phyloP scores from a whole-genome alignment of 2,329 filamentous ascomycete species.

The Pseudopithomyces chartarum region DNA sequence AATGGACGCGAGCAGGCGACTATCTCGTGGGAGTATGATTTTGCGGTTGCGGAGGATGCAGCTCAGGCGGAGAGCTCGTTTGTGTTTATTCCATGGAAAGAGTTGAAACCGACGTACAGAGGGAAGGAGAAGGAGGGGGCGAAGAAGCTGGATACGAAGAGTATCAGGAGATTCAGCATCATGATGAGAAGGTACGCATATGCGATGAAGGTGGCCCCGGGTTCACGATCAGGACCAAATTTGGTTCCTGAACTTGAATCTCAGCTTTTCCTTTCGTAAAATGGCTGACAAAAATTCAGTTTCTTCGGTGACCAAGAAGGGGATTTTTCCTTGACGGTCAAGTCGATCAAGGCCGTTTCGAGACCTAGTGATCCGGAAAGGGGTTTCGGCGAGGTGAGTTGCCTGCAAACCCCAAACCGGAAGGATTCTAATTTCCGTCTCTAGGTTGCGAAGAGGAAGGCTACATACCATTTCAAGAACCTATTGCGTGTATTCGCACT shows the following conservation, averaged over 20 bases:
- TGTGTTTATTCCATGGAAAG: constrained; percentile 66
- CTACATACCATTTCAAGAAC: not conserved
- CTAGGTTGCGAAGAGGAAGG: not conserved
- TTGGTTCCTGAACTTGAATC: not conserved
- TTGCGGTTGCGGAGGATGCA: constrained; percentile 45
- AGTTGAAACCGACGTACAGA: constrained; percentile 74
- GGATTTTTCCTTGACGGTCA: constrained; percentile 64
- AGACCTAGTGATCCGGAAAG: constrained; percentile 32
- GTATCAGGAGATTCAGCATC: constrained; percentile 70
- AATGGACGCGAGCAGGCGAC: constrained; percentile 74
- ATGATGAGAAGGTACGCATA: constrained; percentile 76
- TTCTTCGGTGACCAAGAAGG: constrained; percentile 78
- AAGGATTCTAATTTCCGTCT: constrained; percentile 1
- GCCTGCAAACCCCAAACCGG: not conserved
- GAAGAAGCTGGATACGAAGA: constrained; percentile 61
- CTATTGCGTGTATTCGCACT: constrained; percentile 3
- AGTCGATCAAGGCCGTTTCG: constrained; percentile 57
- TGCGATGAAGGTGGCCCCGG: not conserved
- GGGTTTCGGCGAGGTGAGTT: constrained; percentile 16
- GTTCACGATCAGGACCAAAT: not conserved
- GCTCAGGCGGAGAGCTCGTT: constrained; percentile 21
- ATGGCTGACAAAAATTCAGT: constrained; percentile 51
- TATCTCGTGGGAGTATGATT: constrained; percentile 76
- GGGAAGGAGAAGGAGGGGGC: constrained; percentile 68
- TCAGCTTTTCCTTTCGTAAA: not conserved